A percentile compares a stretch with the other conserved stretches of the same genome.
These are phyloP conservation scores for Luvunga scandens DNA, from an alignment of 345 rosid species.

Conservation along the genomic window DNA sequence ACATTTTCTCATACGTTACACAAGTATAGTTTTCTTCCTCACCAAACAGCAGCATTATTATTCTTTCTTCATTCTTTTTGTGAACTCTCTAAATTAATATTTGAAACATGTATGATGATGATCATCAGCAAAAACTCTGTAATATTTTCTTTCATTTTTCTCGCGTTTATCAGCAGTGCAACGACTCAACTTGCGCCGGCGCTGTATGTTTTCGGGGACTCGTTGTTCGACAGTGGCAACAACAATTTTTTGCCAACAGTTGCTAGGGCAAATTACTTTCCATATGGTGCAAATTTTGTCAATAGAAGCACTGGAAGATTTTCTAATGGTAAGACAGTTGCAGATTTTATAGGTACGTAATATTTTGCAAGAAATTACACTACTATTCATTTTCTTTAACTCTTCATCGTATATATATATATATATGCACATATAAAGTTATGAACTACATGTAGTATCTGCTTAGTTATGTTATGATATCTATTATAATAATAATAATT, in stretches of 20 bases:
- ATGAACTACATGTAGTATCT: too few relatives aligned
- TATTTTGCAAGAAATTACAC: too few relatives aligned
- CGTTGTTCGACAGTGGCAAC: constrained; percentile 47
- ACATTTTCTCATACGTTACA: too few relatives aligned
- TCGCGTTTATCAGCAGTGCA: neutral
- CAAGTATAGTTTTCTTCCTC: too few relatives aligned
- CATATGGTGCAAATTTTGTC: constrained; percentile 37
- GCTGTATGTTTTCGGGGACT: constrained; percentile 48
- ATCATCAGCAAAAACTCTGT: neutral
- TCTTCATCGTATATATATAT: too few relatives aligned
- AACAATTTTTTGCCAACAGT: constrained; percentile 42
- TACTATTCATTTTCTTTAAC: too few relatives aligned
- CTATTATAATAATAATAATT: too few relatives aligned
- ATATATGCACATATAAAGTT: too few relatives aligned
- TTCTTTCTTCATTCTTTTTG: neutral
- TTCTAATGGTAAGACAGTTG: constrained; percentile 41
- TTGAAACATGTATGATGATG: neutral
- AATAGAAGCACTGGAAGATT: constrained; percentile 42
- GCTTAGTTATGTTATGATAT: too few relatives aligned
- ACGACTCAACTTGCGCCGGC: constrained; percentile 28
- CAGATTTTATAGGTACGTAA: constrained; percentile 37
- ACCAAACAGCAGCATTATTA: too few relatives aligned
- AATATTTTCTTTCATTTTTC: neutral
- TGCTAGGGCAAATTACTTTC: constrained; percentile 34
- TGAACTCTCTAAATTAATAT: neutral